phyloP scores from a whole-genome alignment of 2,329 filamentous ascomycete genomes.

The Bipolaris gigantea region DNA sequence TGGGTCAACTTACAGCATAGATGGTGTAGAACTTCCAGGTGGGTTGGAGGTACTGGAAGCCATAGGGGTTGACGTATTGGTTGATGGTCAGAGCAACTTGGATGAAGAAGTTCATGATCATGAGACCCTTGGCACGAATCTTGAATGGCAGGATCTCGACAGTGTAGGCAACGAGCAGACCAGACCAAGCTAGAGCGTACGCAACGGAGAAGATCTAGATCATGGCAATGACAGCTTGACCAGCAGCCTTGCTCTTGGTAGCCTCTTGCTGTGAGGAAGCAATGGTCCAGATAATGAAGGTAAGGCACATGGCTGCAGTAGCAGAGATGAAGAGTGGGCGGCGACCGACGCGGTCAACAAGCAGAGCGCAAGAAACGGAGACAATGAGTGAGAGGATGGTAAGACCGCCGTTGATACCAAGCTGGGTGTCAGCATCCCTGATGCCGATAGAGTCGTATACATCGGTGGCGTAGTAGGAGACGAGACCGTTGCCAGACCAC shows the following conservation, averaged over 20 bases:
- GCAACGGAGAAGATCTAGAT: conserved; percentile 56
- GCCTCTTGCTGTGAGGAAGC: conserved; percentile 57
- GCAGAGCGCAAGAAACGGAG: conserved; percentile 58
- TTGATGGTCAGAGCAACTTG: conserved; percentile 64
- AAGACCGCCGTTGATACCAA: conserved; percentile 57
- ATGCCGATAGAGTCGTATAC: conserved; percentile 66
- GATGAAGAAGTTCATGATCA: conserved; percentile 64
- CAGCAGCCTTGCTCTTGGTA: conserved; percentile 42
- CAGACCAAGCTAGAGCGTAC: conserved; percentile 61
- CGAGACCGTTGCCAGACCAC: conserved; percentile 68
- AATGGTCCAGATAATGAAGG: conserved; percentile 44
- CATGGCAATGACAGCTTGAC: conserved; percentile 53
- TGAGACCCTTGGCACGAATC: conserved; percentile 54
- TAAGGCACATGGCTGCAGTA: conserved; percentile 36
- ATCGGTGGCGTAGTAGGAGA: conserved; percentile 67
- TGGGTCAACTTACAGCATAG: conserved; percentile 56
- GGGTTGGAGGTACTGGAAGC: conserved; percentile 61
- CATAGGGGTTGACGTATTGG: conserved; percentile 64
- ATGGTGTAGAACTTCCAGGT: conserved; percentile 67
- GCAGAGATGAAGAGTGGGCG: conserved; percentile 34
- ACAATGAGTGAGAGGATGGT: conserved; percentile 63
- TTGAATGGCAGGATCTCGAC: conserved; percentile 55
- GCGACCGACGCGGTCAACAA: conserved; percentile 59
- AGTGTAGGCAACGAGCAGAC: conserved; percentile 58
- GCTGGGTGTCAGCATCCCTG: conserved; percentile 44